Base-by-base conservation (phyloP, 2,329 filamentous ascomycete species). In the Waltergamsia citrina region DNA sequence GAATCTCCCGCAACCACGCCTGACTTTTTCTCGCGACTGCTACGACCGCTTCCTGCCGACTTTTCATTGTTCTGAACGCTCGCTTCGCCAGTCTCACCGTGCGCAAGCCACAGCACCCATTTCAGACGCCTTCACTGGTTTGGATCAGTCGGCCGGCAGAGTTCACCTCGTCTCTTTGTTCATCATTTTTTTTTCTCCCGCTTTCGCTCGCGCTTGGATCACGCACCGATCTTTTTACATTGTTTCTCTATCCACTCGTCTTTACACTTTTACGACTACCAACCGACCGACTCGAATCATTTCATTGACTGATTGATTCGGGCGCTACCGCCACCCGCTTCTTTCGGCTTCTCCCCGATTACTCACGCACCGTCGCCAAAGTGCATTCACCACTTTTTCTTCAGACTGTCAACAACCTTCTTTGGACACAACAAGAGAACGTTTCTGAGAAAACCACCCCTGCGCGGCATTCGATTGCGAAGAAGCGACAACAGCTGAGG, bases 361-460 rank as follows among this genome's bases (percentile, higher is more conserved):
- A 15, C 14, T 23, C 19, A n/a, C 30, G 22, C 18, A 23, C 30
- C 22, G 30, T 60, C 72, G 74, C 54, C 71, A 80, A 77, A 54
- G 67, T 78, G 77, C 77, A 82, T 78, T 83, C 78, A 45, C 76
- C 75, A 61, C 71, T 82, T 48, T 79, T 81, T 57, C 64, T 79
- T 56, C 70, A 74, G 53, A 63, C 72, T 49, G 63, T 64, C 32
- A 62, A 63, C 43, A 49, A 56, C 34, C 52, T 56, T 25, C 56
- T 69, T 33, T 62, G 54, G 53, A n/a, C n/a, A n/a, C n/a, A 46
- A 54, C 43, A 44, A 52, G 48, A 34, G 41, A 33, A 36, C 38
- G 12, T 25, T 17, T 24, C 32, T 31, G 17, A 41, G 45, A 34
- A 41, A 45, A 37, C 36, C 46, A 12, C 33, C 33, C 7, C 40